phyloP scores from a whole-genome alignment of 306 rosid genomes.

The Gastrolobium villosum region DNA sequence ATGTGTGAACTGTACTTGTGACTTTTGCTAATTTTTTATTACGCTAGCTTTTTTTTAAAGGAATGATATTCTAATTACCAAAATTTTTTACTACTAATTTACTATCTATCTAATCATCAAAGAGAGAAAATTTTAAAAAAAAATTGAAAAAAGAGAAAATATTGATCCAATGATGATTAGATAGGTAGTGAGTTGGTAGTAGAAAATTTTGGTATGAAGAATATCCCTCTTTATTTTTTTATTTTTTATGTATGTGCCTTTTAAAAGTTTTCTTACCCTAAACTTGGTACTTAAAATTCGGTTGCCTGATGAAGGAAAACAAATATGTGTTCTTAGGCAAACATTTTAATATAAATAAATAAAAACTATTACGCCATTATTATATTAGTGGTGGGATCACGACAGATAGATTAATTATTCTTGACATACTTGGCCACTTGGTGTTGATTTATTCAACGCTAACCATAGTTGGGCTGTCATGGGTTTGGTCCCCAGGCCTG shows the following conservation, averaged over 20 bases:
- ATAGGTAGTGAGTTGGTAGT: too few species aligned
- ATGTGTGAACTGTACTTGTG: background rate
- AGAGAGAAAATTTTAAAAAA: too few species aligned
- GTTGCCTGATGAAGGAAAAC: background rate
- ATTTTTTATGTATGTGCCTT: background rate
- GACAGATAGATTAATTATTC: constrained; percentile 30
- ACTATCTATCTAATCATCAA: too few species aligned
- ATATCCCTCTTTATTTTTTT: too few species aligned
- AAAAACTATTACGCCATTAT: background rate
- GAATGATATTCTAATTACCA: too few species aligned
- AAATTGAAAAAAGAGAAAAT: too few species aligned
- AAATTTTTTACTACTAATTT: too few species aligned
- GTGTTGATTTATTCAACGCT: background rate
- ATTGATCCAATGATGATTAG: too few species aligned
- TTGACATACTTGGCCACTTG: constrained; percentile 11
- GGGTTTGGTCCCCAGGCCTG: background rate
- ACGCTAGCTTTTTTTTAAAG: background rate
- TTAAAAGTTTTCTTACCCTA: background rate
- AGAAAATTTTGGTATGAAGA: too few species aligned
- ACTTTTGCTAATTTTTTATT: background rate
- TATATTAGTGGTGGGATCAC: background rate
- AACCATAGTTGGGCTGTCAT: constrained; percentile 1
- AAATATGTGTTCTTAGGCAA: background rate
- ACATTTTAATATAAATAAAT: constrained; percentile 3
- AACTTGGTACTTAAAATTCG: background rate